A percentile compares a stretch with the other conserved stretches of the same genome.
Evolutionary conservation across 768 basidiomycete species (phyloP).

Genomic region (Trametes villosa): DNA sequence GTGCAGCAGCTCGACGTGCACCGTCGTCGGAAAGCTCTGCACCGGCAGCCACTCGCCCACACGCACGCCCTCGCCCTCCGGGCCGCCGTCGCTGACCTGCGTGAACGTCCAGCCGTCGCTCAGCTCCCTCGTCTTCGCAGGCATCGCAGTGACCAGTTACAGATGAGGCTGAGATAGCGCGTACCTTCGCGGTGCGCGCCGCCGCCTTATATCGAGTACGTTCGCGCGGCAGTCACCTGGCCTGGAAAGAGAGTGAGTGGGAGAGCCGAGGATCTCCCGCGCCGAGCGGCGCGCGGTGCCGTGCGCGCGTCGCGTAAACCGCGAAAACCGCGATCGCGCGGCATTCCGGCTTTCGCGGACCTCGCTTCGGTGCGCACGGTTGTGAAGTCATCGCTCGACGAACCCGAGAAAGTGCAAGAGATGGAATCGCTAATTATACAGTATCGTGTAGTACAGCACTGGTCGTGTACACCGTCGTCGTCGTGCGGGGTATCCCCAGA

Average conservation of each 20-base stretch:
- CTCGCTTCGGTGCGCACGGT: background rate
- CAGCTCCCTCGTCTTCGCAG: slow-evolving; percentile 33
- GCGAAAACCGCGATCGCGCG: slow-evolving; percentile 10
- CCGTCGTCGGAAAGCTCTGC: slow-evolving; percentile 77
- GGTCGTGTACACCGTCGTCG: slow-evolving; percentile 3
- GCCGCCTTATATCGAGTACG: background rate
- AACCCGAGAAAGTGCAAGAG: background rate
- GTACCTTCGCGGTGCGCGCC: background rate
- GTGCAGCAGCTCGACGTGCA: slow-evolving; percentile 85
- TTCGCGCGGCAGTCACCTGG: slow-evolving; percentile 9
- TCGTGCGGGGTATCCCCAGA: no score
- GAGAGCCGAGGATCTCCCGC: slow-evolving; percentile 9
- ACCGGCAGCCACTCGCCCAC: slow-evolving; percentile 69
- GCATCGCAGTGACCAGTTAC: no score
- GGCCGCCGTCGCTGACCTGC: slow-evolving; percentile 59
- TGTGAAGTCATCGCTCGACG: background rate
- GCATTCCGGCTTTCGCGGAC: slow-evolving; percentile 6
- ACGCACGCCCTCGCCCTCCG: slow-evolving; percentile 46
- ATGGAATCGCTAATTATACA: slow-evolving; percentile 8
- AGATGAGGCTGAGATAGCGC: background rate
- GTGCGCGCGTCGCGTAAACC: slow-evolving; percentile 1
- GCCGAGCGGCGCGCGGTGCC: slow-evolving; percentile 1
- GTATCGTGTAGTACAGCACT: slow-evolving; percentile 11
- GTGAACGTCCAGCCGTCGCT: slow-evolving; percentile 66
- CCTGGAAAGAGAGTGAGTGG: background rate